Conservation (phyloP, 768 basidiomycete genomes). For the Goffeauzyma gilvescens region DNA sequence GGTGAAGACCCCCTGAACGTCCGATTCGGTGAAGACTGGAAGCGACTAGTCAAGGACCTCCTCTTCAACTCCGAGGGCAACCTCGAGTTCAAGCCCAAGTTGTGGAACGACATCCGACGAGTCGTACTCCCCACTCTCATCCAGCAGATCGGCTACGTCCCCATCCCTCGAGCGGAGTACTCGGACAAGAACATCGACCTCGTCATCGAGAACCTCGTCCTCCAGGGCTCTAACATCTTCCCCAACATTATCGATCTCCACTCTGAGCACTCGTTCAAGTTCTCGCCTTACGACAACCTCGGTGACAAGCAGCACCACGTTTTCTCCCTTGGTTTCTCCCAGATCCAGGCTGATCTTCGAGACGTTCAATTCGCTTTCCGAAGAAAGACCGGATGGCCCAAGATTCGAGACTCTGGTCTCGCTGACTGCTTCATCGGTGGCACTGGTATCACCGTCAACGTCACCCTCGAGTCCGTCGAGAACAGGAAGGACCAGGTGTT, state of each 20-base stretch:
- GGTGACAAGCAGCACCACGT: slow-evolving; percentile 49
- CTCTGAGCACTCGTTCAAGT: slow-evolving; percentile 62
- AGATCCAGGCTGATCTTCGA: slow-evolving; percentile 84
- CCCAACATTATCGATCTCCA: slow-evolving; percentile 44
- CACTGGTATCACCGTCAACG: slow-evolving; percentile 18
- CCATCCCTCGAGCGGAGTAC: slow-evolving; percentile 82
- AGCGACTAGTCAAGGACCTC: slow-evolving; percentile 60
- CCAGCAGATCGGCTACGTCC: slow-evolving; percentile 40
- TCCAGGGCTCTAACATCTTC: slow-evolving; percentile 73
- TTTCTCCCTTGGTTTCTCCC: slow-evolving; percentile 54
- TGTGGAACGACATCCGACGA: slow-evolving; percentile 68
- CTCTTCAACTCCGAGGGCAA: slow-evolving; percentile 49
- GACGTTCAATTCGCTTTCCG: slow-evolving; percentile 82
- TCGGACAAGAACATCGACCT: slow-evolving; percentile 69
- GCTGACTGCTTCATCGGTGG: slow-evolving; percentile 44
- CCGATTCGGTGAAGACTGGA: slow-evolving; percentile 58
- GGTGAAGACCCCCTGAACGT: slow-evolving; percentile 67
- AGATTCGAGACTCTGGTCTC: slow-evolving; percentile 59
- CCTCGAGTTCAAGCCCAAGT: slow-evolving; percentile 65
- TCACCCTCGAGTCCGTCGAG: slow-evolving; percentile 32
- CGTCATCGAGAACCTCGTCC: slow-evolving; percentile 78
- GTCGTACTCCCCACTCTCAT: slow-evolving; percentile 66
- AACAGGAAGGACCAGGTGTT: slow-evolving; percentile 31
- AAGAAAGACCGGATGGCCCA: slow-evolving; percentile 66
- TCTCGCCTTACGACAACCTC: slow-evolving; percentile 52